A percentile compares a stretch with the other conserved stretches of the same genome.
Evolutionary conservation across 495 filamentous ascomycete species (phyloP).

Genomic region (Podospora fimiseda): DNA sequence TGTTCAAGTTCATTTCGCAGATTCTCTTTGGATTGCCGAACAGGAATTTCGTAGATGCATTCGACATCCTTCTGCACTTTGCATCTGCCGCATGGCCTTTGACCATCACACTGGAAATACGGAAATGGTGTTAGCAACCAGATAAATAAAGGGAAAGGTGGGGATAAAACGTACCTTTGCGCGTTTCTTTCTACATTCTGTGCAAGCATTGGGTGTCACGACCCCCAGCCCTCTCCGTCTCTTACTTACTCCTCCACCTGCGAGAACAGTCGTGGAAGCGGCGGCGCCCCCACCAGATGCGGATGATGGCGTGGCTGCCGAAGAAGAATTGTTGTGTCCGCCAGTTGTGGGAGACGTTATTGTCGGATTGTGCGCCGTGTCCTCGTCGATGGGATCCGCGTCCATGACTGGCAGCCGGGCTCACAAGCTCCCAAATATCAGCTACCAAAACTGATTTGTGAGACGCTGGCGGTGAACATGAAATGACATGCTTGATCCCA

Average conservation of each 20-base stretch:
- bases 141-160: neutral
- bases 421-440: neutral
- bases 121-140: neutral
- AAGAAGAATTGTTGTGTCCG: constrained; percentile 11
- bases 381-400: constrained; percentile 28
- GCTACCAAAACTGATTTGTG: neutral
- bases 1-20: constrained; percentile 46
- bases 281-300: neutral
- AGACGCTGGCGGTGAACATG: neutral
- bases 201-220: constrained; percentile 52
- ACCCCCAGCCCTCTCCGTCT: constrained; percentile 45
- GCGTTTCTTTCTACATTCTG: constrained; percentile 52
- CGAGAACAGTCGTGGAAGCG: neutral
- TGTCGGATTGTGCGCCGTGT: constrained; percentile 4
- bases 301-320: constrained; percentile 9
- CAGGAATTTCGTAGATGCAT: constrained; percentile 48
- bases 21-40: constrained; percentile 50
- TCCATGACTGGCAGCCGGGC: constrained; percentile 12
- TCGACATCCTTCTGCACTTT: constrained; percentile 40
- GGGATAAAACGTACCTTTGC: constrained; percentile 38
- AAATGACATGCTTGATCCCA: neutral
- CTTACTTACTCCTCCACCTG: constrained; percentile 28
- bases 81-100: constrained; percentile 47
- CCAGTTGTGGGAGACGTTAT: constrained; percentile 10
- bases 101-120: constrained; percentile 45